Evolutionary conservation across 2,329 filamentous ascomycete species (phyloP).

Genomic region (Calonectria fujianensis): DNA sequence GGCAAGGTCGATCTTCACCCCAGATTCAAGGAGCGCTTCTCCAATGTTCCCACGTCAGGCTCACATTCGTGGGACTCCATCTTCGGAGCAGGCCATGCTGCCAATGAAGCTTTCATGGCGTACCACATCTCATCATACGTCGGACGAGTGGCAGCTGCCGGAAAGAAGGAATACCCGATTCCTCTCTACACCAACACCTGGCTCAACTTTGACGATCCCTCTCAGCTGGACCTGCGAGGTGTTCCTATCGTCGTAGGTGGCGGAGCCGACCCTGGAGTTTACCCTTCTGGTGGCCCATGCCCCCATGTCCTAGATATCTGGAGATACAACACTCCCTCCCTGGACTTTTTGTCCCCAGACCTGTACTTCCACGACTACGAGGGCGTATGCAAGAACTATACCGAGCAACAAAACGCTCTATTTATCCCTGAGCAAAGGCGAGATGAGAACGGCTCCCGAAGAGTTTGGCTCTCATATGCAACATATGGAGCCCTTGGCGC

Average conservation of each 20-base stretch:
- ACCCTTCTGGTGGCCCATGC: conserved; percentile 61
- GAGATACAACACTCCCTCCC: conserved; percentile 61
- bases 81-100: conserved; percentile 55
- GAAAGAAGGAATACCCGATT: conserved; percentile 58
- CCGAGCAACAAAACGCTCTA: conserved; percentile 65
- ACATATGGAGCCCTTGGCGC: conserved; percentile 62
- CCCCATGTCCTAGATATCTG: conserved; percentile 63
- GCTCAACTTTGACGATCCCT: conserved; percentile 59
- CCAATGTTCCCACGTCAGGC: conserved; percentile 49
- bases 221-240: conserved; percentile 57
- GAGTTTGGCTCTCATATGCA: conserved; percentile 65
- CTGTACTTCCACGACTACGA: conserved; percentile 70
- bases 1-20: conserved; percentile 53
- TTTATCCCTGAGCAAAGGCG: conserved; percentile 73
- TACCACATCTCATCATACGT: conserved; percentile 59
- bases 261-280: conserved; percentile 59
- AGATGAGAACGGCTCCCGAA: conserved; percentile 66
- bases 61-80: conserved; percentile 57
- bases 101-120: conserved; percentile 63
- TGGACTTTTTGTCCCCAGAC: conserved; percentile 69
- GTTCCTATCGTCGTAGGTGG: conserved; percentile 60
- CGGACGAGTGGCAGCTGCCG: conserved; percentile 59
- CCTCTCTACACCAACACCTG: conserved; percentile 61
- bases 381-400: conserved; percentile 64
- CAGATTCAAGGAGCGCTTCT: conserved; percentile 55